These are phyloP conservation scores for Trichosporon sp. DNA, from an alignment of 1,284 basidiomycete genomes.

Conservation along the genomic window DNA sequence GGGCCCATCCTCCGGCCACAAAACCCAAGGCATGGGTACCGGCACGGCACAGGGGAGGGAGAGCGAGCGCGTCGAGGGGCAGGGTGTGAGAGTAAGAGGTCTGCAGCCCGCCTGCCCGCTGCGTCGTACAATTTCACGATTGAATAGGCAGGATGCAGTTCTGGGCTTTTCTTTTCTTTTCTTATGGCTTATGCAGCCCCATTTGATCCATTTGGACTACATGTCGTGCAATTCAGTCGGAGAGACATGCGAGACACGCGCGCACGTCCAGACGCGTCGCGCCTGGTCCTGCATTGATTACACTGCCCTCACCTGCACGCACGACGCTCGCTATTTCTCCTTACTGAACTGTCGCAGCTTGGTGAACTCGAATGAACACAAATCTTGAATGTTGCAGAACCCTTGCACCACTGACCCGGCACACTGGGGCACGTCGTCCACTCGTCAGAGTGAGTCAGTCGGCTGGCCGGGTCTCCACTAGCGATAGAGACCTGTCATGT, in stretches of 20 bases:
- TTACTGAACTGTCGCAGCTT: not conserved
- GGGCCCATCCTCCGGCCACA: not conserved
- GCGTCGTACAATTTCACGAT: not conserved
- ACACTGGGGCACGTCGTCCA: too few relatives aligned
- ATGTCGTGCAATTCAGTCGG: constrained; percentile 12
- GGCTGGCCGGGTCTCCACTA: too few relatives aligned
- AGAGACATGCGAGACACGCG: not conserved
- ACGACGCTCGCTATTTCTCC: not conserved
- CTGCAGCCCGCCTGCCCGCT: not conserved
- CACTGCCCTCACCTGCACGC: not conserved
- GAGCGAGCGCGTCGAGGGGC: not conserved
- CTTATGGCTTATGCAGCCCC: not conserved
- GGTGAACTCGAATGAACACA: not conserved
- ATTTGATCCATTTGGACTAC: not conserved
- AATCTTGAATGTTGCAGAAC: not conserved
- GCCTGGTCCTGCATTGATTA: not conserved
- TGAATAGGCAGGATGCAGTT: not conserved
- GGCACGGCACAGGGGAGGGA: not conserved
- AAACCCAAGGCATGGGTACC: not conserved
- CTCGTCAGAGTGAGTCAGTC: too few relatives aligned
- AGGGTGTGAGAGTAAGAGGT: not conserved
- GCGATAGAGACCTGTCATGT: not conserved
- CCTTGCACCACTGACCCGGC: not conserved
- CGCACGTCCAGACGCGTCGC: constrained; percentile 14
- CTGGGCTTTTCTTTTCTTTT: constrained; percentile 6